phyloP scores from a whole-genome alignment of 176 grass and related monocot genomes.

The Juncus effusus region DNA sequence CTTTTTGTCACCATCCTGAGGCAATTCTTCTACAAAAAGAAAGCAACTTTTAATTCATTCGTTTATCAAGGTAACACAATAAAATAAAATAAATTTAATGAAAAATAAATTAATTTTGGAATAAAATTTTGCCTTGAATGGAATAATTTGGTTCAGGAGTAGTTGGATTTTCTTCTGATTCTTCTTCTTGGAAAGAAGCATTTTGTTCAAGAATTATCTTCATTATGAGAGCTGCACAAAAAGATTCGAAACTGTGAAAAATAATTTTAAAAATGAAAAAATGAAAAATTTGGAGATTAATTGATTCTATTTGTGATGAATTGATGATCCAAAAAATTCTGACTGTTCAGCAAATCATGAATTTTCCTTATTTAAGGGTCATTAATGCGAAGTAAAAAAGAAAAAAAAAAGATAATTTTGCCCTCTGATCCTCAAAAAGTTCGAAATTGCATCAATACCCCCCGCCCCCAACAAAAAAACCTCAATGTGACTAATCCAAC shows the following conservation, averaged over 20 bases:
- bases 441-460: constrained; percentile 9
- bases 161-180: background rate
- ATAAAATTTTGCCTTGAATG: constrained; percentile 14
- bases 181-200: background rate
- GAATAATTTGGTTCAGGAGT: constrained; percentile 2
- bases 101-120: background rate
- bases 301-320: too few relatives aligned
- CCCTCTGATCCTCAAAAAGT: background rate
- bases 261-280: too few relatives aligned
- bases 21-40: constrained; percentile 7
- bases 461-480: background rate
- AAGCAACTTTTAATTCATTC: too few relatives aligned
- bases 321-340: too few relatives aligned
- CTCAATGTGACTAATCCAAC: background rate
- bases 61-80: constrained; percentile 24
- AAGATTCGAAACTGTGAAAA: background rate
- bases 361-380: background rate
- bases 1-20: constrained; percentile 26
- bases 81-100: background rate
- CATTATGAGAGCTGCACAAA: constrained; percentile 22
- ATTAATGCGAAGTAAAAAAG: background rate
- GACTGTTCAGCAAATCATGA: background rate
- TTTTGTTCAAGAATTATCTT: constrained; percentile 8
- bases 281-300: too few relatives aligned
- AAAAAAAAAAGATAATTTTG: background rate